phyloP scores from a whole-genome alignment of 768 basidiomycete species.

The Suillus placidus region DNA sequence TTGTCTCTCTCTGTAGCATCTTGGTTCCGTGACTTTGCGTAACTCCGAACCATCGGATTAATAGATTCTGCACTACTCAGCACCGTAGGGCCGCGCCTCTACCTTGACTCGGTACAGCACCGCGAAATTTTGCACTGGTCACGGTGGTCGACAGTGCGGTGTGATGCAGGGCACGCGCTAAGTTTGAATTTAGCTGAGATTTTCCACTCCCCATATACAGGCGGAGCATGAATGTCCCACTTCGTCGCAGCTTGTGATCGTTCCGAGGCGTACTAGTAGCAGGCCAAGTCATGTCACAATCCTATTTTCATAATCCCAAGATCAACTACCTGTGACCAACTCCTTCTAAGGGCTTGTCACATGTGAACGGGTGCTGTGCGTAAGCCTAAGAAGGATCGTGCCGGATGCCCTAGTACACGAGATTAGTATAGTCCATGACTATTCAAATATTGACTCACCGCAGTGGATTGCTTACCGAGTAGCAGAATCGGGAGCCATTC shows the following conservation, averaged over 20 bases:
- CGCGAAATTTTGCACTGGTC: not conserved
- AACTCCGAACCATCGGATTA: not conserved
- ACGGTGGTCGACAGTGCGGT: not conserved
- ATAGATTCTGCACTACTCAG: conserved; percentile 2
- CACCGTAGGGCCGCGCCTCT: not conserved
- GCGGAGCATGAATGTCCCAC: not conserved
- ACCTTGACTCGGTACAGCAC: not conserved
- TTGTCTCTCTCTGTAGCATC: not conserved
- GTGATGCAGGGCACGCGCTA: too few relatives aligned
- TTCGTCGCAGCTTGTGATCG: not conserved
- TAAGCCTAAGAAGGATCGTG: not conserved
- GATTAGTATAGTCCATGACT: not conserved
- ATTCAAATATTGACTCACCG: not conserved
- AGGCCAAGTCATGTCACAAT: not conserved
- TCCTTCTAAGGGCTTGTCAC: not conserved
- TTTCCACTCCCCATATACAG: not conserved
- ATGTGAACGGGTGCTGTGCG: not conserved
- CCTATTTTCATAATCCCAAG: not conserved
- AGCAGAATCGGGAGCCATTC: not conserved
- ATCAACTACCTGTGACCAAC: not conserved
- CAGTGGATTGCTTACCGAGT: not conserved
- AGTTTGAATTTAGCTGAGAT: too few relatives aligned
- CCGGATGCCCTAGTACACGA: not conserved
- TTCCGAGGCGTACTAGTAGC: not conserved
- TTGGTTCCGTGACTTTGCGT: not conserved